Evolutionary conservation across 345 rosid species (phyloP), one percentile per base, ranked within the genome.

Genomic region (Rhodomyrtus tomentosa): DNA sequence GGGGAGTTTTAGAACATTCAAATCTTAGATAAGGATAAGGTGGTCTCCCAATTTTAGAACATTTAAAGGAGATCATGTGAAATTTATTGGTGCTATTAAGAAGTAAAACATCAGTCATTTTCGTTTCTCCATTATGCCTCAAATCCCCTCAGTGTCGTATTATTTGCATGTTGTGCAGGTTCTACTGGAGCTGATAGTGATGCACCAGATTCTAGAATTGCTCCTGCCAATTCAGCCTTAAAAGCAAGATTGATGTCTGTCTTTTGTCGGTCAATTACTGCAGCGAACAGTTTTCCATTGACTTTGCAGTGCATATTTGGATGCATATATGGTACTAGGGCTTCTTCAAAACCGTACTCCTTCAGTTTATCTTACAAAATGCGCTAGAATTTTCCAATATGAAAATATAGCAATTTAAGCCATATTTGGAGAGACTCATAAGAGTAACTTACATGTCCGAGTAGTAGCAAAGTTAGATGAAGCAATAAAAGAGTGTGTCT

Each of bases 221-320:
- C 80, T 88, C 98, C 99, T 86, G 98, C 90, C 85, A 94, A 92
- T 88, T 88, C 87, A 87, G 86, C 92, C 84, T 90, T 96, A 87
- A 96, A 88, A 92, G 85, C 87, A 84, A 96, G 92, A 88, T 88
- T 95, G 84, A 92, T 95, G 97, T 90, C 95, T 89, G 88, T 88
- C 50, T 95, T 95, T 87, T 95, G 95, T 81, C 94, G 93, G 84
- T 95, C 98, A 83, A 91, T 95, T 62, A 87, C 93, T 42, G 98
- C 99, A 4, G 97, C 99, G 84, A 95, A 93, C 88, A 95, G 93
- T 88, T 96, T 96, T 84, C 99, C 99, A 54, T 93, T 92, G 81
- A 93, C 99, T 83, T 91, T 96, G 92, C 99, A 95, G 88, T 95
- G 99, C 90, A 96, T 95, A 84, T 96, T 96, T 91, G 95, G 96